A percentile compares a stretch with the other conserved stretches of the same genome.
phyloP scores from a whole-genome alignment of 2,329 filamentous ascomycete species.

The Aspergillus felis region DNA sequence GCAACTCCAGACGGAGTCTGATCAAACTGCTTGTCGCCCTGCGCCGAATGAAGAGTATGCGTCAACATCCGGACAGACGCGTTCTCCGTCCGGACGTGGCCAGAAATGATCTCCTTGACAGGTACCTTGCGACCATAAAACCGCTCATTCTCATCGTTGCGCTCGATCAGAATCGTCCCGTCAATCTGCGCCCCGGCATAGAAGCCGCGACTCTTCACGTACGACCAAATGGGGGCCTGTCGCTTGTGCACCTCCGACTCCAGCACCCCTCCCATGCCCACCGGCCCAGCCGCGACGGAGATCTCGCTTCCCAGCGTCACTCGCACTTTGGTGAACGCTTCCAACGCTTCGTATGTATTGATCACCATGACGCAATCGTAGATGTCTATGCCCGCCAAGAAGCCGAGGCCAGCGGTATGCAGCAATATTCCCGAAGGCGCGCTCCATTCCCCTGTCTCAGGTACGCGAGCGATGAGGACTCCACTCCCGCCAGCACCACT shows the following conservation, averaged over 20 bases:
- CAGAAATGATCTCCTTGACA: slow-evolving; percentile 59
- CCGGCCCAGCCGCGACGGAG: slow-evolving; percentile 69
- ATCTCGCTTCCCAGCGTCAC: slow-evolving; percentile 79
- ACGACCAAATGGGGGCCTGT: slow-evolving; percentile 70
- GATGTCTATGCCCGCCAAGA: slow-evolving; percentile 84
- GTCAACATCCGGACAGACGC: slow-evolving; percentile 3
- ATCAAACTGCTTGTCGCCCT: slow-evolving; percentile 6
- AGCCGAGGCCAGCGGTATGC: slow-evolving; percentile 81
- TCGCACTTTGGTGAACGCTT: slow-evolving; percentile 73
- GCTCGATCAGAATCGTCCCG: slow-evolving; percentile 78
- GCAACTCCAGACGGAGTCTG: slow-evolving; percentile 1
- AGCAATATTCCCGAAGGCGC: slow-evolving; percentile 85
- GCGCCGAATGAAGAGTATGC: slow-evolving; percentile 5
- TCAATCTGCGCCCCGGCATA: slow-evolving; percentile 83
- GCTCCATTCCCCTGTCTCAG: slow-evolving; percentile 80
- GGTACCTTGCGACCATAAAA: slow-evolving; percentile 67
- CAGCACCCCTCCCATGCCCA: slow-evolving; percentile 68
- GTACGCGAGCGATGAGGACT: slow-evolving; percentile 73
- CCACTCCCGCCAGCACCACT: slow-evolving; percentile 90
- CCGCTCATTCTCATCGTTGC: slow-evolving; percentile 75
- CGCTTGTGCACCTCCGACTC: slow-evolving; percentile 65
- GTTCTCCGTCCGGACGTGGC: slow-evolving; percentile 39
- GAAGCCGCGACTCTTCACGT: slow-evolving; percentile 82
- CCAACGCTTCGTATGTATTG: slow-evolving; percentile 76
- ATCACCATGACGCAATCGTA: slow-evolving; percentile 96